These are phyloP conservation scores for Oryza rufipogon DNA, from an alignment of 176 grass and related monocot species.

Conservation along the genomic window DNA sequence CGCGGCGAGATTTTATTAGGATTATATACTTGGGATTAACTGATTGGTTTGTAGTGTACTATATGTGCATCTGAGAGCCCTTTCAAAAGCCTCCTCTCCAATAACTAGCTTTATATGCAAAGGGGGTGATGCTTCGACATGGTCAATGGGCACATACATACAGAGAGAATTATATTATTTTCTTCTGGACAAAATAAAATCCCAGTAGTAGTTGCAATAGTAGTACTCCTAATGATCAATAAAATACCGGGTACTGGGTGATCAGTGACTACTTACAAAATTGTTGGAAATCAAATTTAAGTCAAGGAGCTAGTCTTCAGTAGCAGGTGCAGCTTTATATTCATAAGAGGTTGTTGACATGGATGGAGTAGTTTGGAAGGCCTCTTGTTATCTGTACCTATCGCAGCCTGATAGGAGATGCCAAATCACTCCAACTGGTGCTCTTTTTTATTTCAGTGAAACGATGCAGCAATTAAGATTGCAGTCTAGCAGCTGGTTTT, in stretches of 20 bases:
- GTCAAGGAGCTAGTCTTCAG: conserved; percentile 19
- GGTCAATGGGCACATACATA: conserved; percentile 14
- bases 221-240: not conserved
- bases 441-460: conserved; percentile 11
- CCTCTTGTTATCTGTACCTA: not conserved
- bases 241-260: not conserved
- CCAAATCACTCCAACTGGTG: conserved; percentile 3
- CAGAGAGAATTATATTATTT: not conserved
- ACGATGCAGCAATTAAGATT: conserved; percentile 2
- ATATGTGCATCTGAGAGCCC: conserved; percentile 8
- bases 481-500: conserved; percentile 11
- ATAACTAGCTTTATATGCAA: conserved; percentile 28
- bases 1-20: conserved; percentile 3
- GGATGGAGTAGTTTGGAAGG: conserved; percentile 1
- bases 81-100: conserved; percentile 9
- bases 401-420: not conserved
- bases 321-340: conserved; percentile 31
- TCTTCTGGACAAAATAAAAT: not conserved
- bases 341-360: conserved; percentile 14
- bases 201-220: not conserved
- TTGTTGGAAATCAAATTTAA: conserved; percentile 1
- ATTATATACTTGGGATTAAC: conserved; percentile 6
- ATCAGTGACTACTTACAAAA: not conserved
- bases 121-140: not conserved
- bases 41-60: not conserved